Conservation (phyloP, 2,329 filamentous ascomycete species). For the Saccharata proteae region DNA sequence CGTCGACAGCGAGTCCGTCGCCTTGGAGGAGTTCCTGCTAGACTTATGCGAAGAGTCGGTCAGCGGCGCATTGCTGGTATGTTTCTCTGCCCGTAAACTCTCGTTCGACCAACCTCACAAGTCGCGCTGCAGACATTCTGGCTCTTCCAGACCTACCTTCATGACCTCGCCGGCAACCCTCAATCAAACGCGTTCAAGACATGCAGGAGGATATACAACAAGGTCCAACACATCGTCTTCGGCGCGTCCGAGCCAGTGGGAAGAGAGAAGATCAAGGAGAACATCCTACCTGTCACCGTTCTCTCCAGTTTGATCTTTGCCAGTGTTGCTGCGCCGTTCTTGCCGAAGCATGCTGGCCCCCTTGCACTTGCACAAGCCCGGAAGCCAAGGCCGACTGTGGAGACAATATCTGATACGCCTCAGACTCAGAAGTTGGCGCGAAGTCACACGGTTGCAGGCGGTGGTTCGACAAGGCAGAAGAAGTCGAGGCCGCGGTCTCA, state of each 20-base stretch:
- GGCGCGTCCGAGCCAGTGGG: conserved; percentile 57
- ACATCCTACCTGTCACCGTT: conserved; percentile 67
- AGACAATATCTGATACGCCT: conserved; percentile 48
- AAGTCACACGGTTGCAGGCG: conserved; percentile 54
- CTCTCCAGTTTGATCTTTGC: conserved; percentile 70
- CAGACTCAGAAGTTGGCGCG: conserved; percentile 47
- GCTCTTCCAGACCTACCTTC: conserved; percentile 79
- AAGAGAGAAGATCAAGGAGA: conserved; percentile 69
- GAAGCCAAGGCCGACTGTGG: conserved; percentile 54
- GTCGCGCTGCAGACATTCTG: conserved; percentile 58
- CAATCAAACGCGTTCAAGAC: conserved; percentile 70
- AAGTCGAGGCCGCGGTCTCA: conserved; percentile 25
- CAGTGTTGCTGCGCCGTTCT: conserved; percentile 59
- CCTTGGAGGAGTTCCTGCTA: conserved; percentile 74
- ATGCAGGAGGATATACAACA: conserved; percentile 74
- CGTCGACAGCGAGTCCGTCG: conserved; percentile 85
- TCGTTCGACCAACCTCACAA: too few species aligned
- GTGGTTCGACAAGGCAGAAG: conserved; percentile 30
- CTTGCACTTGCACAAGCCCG: conserved; percentile 71
- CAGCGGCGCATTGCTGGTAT: conserved; percentile 68
- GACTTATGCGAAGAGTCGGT: conserved; percentile 81
- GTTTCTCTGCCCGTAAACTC: not conserved
- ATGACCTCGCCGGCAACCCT: conserved; percentile 65
- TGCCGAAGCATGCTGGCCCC: conserved; percentile 68
- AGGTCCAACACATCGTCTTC: conserved; percentile 79